Evolutionary conservation across 1,139 yeast species (phyloP), one percentile per base, ranked within the genome.

Genomic region (Pneumocystis carinii): DNA sequence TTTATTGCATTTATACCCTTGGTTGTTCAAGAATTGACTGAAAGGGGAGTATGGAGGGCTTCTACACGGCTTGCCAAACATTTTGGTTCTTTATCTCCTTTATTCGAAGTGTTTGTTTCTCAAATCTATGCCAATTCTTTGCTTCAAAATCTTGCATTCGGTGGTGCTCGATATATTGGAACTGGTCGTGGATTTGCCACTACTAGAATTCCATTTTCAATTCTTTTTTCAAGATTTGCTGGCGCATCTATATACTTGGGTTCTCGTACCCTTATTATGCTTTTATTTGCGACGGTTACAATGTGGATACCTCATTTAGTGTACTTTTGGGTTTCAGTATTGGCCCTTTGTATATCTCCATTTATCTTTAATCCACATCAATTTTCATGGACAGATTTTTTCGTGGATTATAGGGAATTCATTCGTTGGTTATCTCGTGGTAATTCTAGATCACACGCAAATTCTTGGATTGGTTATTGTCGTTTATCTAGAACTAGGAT

Each of bases 121-220:
- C 99, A 94, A 80, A 90, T 94, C 70, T 92, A 92, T 75, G 90
- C 98, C 64, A 83, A 94, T 68, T 87, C 98, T 37, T 79, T 92
- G 73, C 79, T 86, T 72, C 87, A 90, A 71, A 97, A 92, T 79
- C 81, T 92, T 78, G 83, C 96, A 66, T 92, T 90, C 74, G 99
- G 99, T 79, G 99, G 99, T 80, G 99, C 98, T 69, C 87, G 97
- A 77, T 92, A 92, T 80, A 92, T 92, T 74, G 90, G 97, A 65
- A 92, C 98, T 64, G 98, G 98, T 77, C 89, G 98, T 84, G 97
- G 97, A 76, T 90, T 92, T 74, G 98, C 98, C 58, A 92, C 97
- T 68, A 92, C 97, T 19, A 89, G 98, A 81, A 90, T 90, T 73
- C 97, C 97, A 69, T 92, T 94, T 79, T 86, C 96, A 60, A 94